A percentile compares a stretch with the other conserved stretches of the same genome.
Evolutionary conservation across 257 asterid genomes (phyloP).

Genomic region (Lavandula angustifolia): DNA sequence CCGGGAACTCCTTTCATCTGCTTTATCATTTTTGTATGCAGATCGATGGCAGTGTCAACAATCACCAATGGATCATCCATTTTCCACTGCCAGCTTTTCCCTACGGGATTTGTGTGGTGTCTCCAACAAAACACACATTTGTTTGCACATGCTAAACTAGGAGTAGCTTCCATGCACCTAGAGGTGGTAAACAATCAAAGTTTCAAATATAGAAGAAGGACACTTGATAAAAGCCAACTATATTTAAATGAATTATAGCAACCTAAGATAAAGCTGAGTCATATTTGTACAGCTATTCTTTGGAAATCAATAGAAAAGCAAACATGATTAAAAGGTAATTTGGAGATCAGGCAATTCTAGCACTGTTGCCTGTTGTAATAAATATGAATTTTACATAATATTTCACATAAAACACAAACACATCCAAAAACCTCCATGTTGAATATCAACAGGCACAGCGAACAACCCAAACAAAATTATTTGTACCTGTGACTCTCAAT

Average conservation of each 20-base stretch:
- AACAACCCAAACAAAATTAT: conserved; percentile 30
- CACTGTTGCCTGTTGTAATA: background rate
- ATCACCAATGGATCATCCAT: conserved; percentile 95
- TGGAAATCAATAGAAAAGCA: conserved; percentile 5
- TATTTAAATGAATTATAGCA: background rate
- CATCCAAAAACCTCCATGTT: conserved; percentile 9
- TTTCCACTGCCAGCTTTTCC: conserved; percentile 97
- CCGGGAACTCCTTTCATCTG: conserved; percentile 99
- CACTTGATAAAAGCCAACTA: background rate
- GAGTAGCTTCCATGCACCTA: conserved; percentile 99
- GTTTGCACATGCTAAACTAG: conserved; percentile 98
- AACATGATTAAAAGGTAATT: background rate
- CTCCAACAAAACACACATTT: conserved; percentile 99
- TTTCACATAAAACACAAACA: conserved; percentile 16
- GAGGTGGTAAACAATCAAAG: conserved; percentile 21
- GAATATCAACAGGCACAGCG: conserved; percentile 17
- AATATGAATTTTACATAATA: background rate
- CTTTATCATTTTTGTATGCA: conserved; percentile 86
- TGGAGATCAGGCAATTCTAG: background rate
- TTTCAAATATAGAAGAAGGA: conserved; percentile 16
- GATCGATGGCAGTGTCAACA: conserved; percentile 80
- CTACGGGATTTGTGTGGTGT: conserved; percentile 98
- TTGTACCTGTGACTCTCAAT: conserved; percentile 91
- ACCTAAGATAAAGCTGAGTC: background rate
- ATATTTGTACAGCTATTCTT: background rate